Conservation (phyloP, 2,329 filamentous ascomycete genomes). For the Botryotinia calthae region DNA sequence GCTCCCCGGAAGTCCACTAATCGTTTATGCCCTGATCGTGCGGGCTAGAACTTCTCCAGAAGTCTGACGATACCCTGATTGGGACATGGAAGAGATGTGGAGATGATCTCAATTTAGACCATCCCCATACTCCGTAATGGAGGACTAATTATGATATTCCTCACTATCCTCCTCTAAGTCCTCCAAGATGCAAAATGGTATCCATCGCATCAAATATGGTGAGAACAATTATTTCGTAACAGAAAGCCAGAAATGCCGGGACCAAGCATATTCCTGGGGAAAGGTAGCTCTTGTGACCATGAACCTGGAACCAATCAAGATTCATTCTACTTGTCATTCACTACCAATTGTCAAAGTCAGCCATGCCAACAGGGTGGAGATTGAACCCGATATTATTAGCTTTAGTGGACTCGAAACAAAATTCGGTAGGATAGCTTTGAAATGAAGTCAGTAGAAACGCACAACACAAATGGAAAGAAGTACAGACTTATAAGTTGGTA, state of each 20-base stretch:
- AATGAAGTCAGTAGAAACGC: not conserved
- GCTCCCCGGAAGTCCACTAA: constrained; percentile 3
- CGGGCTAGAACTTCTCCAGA: not conserved
- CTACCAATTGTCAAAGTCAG: not conserved
- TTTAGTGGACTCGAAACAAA: not conserved
- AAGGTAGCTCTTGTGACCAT: constrained; percentile 12
- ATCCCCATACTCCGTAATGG: not conserved
- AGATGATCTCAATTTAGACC: not conserved
- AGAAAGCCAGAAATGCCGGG: not conserved
- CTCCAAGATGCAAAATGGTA: not conserved
- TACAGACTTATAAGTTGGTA: not conserved
- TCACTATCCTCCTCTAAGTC: not conserved
- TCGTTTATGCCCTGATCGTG: not conserved
- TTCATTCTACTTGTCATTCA: not conserved
- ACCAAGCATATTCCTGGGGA: constrained; percentile 11
- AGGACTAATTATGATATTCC: not conserved
- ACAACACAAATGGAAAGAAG: not conserved
- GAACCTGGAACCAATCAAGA: not conserved
- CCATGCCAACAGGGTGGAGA: constrained; percentile 1
- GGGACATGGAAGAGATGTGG: not conserved
- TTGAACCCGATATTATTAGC: not conserved
- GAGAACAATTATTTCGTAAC: not conserved
- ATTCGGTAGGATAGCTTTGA: not conserved
- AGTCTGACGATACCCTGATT: not conserved
- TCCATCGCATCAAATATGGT: not conserved